A percentile compares a stretch with the other conserved stretches of the same genome.
Conservation (phyloP, 2,329 filamentous ascomycete species). For the Penicillium sp. region DNA sequence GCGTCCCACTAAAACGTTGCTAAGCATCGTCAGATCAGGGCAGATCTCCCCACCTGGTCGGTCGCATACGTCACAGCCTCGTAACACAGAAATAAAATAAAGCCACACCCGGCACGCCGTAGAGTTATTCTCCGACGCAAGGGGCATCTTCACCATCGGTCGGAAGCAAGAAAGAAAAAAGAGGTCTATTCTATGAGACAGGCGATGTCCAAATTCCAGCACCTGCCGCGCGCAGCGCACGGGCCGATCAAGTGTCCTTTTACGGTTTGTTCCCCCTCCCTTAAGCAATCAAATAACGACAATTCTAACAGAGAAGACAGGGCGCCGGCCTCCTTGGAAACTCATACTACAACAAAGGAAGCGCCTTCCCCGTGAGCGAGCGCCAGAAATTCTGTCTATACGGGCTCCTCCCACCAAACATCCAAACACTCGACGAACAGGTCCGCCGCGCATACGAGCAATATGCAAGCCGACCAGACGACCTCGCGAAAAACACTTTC, state of each 20-base stretch:
- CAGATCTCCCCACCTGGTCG: background rate
- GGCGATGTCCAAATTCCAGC: slow-evolving; percentile 1
- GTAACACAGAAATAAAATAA: background rate
- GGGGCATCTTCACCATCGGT: background rate
- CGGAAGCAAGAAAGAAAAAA: background rate
- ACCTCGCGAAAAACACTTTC: slow-evolving; percentile 85
- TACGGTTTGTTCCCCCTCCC: background rate
- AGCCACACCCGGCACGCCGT: background rate
- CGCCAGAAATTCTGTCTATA: slow-evolving; percentile 71
- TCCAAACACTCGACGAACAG: slow-evolving; percentile 79
- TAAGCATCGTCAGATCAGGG: background rate
- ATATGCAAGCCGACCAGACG: slow-evolving; percentile 66
- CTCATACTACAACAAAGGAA: slow-evolving; percentile 81
- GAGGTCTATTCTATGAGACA: background rate
- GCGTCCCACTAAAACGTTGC: background rate
- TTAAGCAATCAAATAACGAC: too few species aligned
- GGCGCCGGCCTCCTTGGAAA: slow-evolving; percentile 65
- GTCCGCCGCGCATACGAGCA: slow-evolving; percentile 79
- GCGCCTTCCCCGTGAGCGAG: slow-evolving; percentile 73
- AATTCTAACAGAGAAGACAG: slow-evolving; percentile 12
- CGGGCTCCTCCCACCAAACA: slow-evolving; percentile 72
- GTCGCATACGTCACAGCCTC: background rate
- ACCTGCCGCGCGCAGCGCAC: slow-evolving; percentile 37
- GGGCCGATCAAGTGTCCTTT: slow-evolving; percentile 36
- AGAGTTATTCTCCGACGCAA: background rate